Conservation (phyloP, 306 rosid species). For the Glycine latifolia region DNA sequence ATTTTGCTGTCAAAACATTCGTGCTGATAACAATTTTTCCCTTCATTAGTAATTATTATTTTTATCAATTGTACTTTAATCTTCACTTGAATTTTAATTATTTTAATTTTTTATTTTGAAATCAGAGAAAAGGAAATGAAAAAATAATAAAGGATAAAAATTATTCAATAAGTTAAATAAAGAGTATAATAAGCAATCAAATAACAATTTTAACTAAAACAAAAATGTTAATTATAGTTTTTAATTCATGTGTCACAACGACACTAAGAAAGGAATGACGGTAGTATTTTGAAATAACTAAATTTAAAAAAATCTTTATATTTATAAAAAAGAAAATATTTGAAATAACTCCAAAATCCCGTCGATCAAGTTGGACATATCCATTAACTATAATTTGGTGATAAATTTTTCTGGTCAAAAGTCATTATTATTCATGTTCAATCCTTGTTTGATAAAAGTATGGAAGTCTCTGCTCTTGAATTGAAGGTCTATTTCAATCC, state of each 20-base stretch:
- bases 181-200: neutral
- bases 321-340: too few species aligned
- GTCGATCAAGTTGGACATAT: too few species aligned
- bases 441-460: neutral
- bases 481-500: neutral
- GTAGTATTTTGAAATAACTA: too few species aligned
- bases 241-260: too few species aligned
- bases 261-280: neutral
- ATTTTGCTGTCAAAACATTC: neutral
- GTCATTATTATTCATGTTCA: neutral
- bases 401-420: neutral
- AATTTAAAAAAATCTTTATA: too few species aligned
- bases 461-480: neutral
- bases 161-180: neutral
- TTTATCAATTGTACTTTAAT: too few species aligned
- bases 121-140: too few species aligned
- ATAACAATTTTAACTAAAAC: too few species aligned
- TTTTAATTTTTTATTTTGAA: too few species aligned
- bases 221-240: too few species aligned
- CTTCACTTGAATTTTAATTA: neutral
- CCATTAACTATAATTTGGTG: neutral
- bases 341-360: neutral
- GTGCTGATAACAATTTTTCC: neutral
- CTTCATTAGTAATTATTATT: neutral
- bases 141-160: too few species aligned